A percentile compares a stretch with the other conserved stretches of the same genome.
phyloP scores from a whole-genome alignment of 1,284 basidiomycete genomes.

The Testicularia cyperi region DNA sequence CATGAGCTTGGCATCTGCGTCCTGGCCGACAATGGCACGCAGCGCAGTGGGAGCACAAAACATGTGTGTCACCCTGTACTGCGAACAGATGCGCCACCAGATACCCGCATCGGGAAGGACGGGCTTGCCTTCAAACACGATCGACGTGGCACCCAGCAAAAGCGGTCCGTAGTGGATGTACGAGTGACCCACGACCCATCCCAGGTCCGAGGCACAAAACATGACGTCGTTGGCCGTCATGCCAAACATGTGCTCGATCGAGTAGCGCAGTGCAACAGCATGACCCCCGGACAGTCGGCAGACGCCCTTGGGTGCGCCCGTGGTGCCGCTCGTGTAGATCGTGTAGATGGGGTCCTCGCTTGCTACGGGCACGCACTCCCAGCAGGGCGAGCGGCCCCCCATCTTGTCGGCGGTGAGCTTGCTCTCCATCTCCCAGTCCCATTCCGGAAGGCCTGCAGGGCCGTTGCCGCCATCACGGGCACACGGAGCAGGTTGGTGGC shows the following conservation, averaged over 20 bases:
- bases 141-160: constrained; percentile 46
- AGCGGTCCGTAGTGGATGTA: constrained; percentile 54
- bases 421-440: constrained; percentile 47
- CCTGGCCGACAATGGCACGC: constrained; percentile 48
- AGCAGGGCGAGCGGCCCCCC: constrained; percentile 35
- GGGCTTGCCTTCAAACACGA: constrained; percentile 58
- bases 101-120: constrained; percentile 54
- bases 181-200: constrained; percentile 45
- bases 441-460: constrained; percentile 30
- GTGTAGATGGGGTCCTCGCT: constrained; percentile 50
- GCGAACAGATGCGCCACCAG: constrained; percentile 48
- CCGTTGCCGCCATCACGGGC: constrained; percentile 10
- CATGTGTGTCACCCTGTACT: constrained; percentile 43
- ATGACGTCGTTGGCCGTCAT: constrained; percentile 42
- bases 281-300: constrained; percentile 49
- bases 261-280: constrained; percentile 46
- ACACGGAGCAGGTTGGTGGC: constrained; percentile 29
- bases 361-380: constrained; percentile 41
- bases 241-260: constrained; percentile 52
- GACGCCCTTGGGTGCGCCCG: constrained; percentile 55
- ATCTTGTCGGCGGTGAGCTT: constrained; percentile 10
- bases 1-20: constrained; percentile 49
- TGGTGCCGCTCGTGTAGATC: constrained; percentile 50
- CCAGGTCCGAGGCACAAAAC: constrained; percentile 40
- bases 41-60: constrained; percentile 53